phyloP scores from a whole-genome alignment of 768 basidiomycete genomes.

The Naganishia vaughanmartiniae region DNA sequence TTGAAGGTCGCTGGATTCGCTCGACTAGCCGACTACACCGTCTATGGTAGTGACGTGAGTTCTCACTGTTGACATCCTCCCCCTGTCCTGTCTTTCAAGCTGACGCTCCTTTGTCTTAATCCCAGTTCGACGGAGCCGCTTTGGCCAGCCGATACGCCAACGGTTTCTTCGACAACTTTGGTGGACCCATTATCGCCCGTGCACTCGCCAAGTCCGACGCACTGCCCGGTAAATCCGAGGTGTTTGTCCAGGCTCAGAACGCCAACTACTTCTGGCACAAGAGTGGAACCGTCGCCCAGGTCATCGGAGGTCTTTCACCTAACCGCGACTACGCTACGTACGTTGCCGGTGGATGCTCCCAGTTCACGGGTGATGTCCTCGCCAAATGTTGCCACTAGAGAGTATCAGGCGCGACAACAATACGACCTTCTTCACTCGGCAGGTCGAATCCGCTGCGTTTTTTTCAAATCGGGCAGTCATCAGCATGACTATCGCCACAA shows the following conservation, averaged over 20 bases:
- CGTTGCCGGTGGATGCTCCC: background rate
- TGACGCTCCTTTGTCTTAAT: too few relatives aligned
- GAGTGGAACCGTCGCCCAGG: background rate
- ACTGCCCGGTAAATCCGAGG: background rate
- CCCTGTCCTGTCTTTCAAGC: background rate
- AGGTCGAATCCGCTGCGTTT: too few relatives aligned
- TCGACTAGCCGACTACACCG: constrained; percentile 12
- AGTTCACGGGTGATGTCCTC: background rate
- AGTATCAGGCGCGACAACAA: too few relatives aligned
- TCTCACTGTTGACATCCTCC: too few relatives aligned
- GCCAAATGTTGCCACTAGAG: constrained; percentile 12
- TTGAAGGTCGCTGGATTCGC: constrained; percentile 20
- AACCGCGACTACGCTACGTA: constrained; percentile 1
- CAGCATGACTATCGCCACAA: too few relatives aligned
- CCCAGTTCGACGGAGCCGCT: background rate
- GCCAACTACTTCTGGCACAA: constrained; percentile 22
- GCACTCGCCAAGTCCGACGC: constrained; percentile 1
- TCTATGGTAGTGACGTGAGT: constrained; percentile 1
- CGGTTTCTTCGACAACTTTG: constrained; percentile 11
- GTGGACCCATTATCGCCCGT: constrained; percentile 9
- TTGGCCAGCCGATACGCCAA: background rate
- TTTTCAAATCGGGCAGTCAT: too few relatives aligned
- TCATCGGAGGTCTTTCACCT: background rate
- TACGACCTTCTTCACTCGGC: too few relatives aligned
- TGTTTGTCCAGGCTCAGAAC: constrained; percentile 13